phyloP scores from a whole-genome alignment of 768 basidiomycete species.

The Rossbeevera mucosa region DNA sequence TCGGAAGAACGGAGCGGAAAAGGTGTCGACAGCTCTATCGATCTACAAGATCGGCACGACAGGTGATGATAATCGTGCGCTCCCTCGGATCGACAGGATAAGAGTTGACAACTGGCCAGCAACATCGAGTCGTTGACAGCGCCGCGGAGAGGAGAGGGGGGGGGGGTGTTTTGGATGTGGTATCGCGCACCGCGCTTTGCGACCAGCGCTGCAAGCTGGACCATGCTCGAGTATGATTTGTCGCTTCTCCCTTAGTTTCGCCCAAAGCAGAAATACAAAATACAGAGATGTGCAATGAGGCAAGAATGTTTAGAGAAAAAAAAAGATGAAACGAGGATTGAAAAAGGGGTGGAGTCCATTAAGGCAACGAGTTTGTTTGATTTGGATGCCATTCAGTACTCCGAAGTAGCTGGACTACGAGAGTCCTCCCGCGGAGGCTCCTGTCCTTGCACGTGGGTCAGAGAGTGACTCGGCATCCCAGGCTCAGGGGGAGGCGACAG shows the following conservation, averaged over 20 bases:
- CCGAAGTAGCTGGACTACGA: constrained; percentile 34
- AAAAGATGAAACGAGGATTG: constrained; percentile 31
- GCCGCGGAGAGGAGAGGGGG: constrained; percentile 11
- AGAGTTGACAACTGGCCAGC: constrained; percentile 33
- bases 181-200: constrained; percentile 32
- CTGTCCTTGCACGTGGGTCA: constrained; percentile 55
- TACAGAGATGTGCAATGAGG: constrained; percentile 30
- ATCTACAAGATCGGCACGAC: constrained; percentile 41
- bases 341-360: constrained; percentile 31
- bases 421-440: constrained; percentile 62
- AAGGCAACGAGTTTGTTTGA: constrained; percentile 18
- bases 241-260: constrained; percentile 24
- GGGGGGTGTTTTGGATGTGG: constrained; percentile 18
- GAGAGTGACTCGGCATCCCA: constrained; percentile 42
- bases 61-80: constrained; percentile 26
- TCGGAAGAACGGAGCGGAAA: constrained; percentile 23
- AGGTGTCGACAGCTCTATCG: constrained; percentile 35
- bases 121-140: constrained; percentile 36
- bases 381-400: constrained; percentile 26
- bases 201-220: constrained; percentile 30
- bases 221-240: constrained; percentile 15
- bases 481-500: constrained; percentile 64
- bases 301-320: constrained; percentile 29
- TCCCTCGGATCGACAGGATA: constrained; percentile 34
- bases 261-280: constrained; percentile 30